Conservation (phyloP, 257 asterid species). For the Przewalskia tangutica region DNA sequence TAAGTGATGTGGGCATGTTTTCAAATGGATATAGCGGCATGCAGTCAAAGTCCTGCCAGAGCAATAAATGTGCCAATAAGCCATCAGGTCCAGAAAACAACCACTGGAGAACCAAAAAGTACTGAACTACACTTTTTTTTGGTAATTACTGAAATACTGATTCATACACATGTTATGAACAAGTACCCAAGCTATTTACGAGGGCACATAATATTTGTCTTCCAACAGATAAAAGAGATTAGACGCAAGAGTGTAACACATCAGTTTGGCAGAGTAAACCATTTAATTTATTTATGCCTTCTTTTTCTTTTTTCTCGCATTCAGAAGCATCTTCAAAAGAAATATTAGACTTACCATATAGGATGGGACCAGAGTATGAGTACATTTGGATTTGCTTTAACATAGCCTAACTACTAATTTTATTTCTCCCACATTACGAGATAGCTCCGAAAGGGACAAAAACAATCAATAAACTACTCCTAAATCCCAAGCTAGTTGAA, state of each 20-base stretch:
- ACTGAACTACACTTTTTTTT: not conserved
- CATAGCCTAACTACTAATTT: not conserved
- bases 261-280: not conserved
- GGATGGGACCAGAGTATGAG: not conserved
- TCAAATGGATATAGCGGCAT: conserved; percentile 76
- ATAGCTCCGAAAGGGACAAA: not conserved
- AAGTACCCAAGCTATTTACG: not conserved
- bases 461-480: not conserved
- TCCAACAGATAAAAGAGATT: not conserved
- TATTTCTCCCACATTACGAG: not conserved
- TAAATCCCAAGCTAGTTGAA: not conserved
- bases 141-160: not conserved
- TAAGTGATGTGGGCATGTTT: conserved; percentile 52
- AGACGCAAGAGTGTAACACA: not conserved
- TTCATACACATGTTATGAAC: not conserved
- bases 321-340: not conserved
- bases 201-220: not conserved
- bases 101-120: not conserved
- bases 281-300: not conserved
- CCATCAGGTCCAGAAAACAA: not conserved
- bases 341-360: not conserved
- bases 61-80: not conserved
- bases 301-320: not conserved
- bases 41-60: conserved; percentile 78
- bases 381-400: not conserved